These are phyloP conservation scores for Tolypocladium inflatum DNA, from an alignment of 2,329 filamentous ascomycete genomes.

Conservation along the genomic window DNA sequence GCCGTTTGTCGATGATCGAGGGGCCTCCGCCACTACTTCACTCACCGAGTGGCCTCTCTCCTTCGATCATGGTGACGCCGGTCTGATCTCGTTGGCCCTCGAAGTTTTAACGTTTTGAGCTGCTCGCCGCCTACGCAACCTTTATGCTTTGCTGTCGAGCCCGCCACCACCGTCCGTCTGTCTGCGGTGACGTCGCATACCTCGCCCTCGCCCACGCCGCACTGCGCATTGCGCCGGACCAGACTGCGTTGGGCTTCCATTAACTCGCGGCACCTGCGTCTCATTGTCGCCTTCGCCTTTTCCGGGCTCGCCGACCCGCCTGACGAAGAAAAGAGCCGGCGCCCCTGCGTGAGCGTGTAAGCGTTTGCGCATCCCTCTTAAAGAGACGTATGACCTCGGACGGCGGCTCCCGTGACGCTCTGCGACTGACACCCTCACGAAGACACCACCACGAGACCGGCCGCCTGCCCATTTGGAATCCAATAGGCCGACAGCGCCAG, in stretches of 20 bases:
- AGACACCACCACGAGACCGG: background rate
- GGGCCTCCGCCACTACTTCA: background rate
- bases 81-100: background rate
- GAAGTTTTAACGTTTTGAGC: background rate
- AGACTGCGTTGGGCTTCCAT: background rate
- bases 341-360: background rate
- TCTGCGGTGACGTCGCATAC: background rate
- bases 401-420: background rate
- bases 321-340: background rate
- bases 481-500: background rate
- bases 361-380: background rate
- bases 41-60: background rate
- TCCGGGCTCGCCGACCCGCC: background rate
- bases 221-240: background rate
- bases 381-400: background rate
- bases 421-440: background rate
- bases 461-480: background rate
- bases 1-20: background rate
- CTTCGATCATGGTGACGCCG: background rate
- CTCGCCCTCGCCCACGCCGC: background rate
- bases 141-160: background rate
- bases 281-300: background rate
- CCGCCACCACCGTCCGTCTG: background rate
- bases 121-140: background rate
- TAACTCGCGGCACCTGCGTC: background rate